These are phyloP conservation scores for Yamadazyma jaroonii DNA, from an alignment of 1,139 yeast species.

Conservation along the genomic window DNA sequence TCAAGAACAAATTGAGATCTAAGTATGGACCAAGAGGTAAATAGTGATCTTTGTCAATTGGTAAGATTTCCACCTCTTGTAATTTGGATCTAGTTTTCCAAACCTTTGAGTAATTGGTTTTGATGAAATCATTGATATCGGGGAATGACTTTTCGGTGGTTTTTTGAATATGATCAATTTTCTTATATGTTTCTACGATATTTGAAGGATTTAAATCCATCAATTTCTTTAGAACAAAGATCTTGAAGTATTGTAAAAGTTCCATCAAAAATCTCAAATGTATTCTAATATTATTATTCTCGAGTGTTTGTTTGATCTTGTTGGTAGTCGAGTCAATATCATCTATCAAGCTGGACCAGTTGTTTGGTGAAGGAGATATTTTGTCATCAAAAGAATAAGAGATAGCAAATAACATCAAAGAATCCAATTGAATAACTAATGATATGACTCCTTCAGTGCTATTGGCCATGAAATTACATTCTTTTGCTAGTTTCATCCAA, in stretches of 20 bases:
- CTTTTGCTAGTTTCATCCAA: constrained; percentile 31
- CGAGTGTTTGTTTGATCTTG: constrained; percentile 17
- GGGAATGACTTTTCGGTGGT: constrained; percentile 11
- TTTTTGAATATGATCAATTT: constrained; percentile 6
- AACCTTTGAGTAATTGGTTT: constrained; percentile 31
- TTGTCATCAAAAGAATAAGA: constrained; percentile 36
- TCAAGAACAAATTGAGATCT: constrained; percentile 30
- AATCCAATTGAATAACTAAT: constrained; percentile 31
- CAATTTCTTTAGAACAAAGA: constrained; percentile 3
- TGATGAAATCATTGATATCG: constrained; percentile 23
- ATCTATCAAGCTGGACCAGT: constrained; percentile 31
- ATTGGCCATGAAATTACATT: constrained; percentile 23
- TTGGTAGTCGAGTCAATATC: constrained; percentile 25
- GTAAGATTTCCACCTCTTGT: constrained; percentile 9
- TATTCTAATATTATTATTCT: constrained; percentile 18
- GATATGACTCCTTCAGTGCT: constrained; percentile 22
- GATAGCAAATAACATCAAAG: constrained; percentile 28
- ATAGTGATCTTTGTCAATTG: constrained; percentile 26
- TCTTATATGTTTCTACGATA: constrained; percentile 15
- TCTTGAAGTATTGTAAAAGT: constrained; percentile 23
- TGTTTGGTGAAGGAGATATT: constrained; percentile 30
- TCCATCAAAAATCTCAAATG: constrained; percentile 28
- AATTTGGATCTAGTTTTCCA: constrained; percentile 24
- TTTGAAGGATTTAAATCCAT: constrained; percentile 15
- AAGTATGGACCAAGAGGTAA: constrained; percentile 40